These are phyloP conservation scores for Punica granatum DNA, from an alignment of 345 rosid genomes.

Conservation along the genomic window DNA sequence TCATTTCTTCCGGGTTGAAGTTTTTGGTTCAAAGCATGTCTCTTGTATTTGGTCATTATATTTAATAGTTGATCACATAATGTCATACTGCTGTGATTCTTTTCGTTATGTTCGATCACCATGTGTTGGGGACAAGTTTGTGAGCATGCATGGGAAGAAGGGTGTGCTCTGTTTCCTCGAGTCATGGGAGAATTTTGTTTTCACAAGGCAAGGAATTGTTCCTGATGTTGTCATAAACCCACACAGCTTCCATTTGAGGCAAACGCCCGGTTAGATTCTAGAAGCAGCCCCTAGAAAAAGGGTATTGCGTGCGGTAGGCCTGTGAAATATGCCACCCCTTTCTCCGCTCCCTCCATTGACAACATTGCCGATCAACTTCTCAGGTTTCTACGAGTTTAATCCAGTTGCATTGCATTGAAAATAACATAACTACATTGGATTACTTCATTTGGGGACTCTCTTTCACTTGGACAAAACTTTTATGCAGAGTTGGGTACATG, in stretches of 20 bases:
- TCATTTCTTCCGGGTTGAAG: background rate
- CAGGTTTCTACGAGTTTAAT: conserved; percentile 39
- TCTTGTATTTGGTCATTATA: background rate
- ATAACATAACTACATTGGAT: background rate
- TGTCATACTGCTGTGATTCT: background rate
- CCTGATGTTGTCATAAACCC: conserved; percentile 89
- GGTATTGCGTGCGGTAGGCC: conserved; percentile 74
- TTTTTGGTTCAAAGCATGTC: background rate
- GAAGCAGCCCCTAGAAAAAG: conserved; percentile 90
- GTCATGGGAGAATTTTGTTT: conserved; percentile 85
- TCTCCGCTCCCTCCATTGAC: conserved; percentile 57
- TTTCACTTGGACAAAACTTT: background rate
- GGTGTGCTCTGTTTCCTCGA: conserved; percentile 87
- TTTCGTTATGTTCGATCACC: conserved; percentile 67
- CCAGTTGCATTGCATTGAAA: background rate
- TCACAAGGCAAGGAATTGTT: conserved; percentile 89
- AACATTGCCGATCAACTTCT: conserved; percentile 80
- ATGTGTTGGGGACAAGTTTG: conserved; percentile 85
- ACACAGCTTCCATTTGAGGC: conserved; percentile 88
- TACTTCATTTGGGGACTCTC: background rate
- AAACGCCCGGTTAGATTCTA: conserved; percentile 87
- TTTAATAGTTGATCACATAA: background rate
- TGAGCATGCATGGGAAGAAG: conserved; percentile 97
- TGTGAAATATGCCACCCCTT: no score
- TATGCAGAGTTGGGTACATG: conserved; percentile 74